These are phyloP conservation scores for Dittrichia graveolens DNA, from an alignment of 129 eudicot species.

Conservation along the genomic window DNA sequence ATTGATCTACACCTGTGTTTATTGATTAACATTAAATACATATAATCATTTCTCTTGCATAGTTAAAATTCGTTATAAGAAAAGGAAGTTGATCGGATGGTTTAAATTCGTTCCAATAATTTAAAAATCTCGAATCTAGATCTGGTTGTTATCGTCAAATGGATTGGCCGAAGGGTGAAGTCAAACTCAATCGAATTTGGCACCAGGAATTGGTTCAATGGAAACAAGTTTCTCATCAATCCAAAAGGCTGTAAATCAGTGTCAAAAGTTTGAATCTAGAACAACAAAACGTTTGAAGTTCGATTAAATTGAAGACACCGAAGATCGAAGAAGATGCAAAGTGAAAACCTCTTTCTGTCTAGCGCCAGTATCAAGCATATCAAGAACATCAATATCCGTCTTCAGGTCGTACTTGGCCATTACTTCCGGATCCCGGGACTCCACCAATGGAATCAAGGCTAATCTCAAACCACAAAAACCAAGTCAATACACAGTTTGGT, in stretches of 20 bases:
- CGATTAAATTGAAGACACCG: not conserved
- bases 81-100: not conserved
- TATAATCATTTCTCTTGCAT: not conserved
- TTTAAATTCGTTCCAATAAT: not conserved
- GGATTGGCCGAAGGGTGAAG: not conserved
- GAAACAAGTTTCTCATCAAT: constrained; percentile 7
- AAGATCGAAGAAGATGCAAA: not conserved
- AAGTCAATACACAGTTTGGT: not conserved
- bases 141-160: not conserved
- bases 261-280: not conserved
- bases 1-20: not conserved
- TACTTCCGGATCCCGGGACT: constrained; percentile 66
- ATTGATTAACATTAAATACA: not conserved
- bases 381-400: constrained; percentile 62
- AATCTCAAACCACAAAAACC: constrained; percentile 7
- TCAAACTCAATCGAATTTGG: not conserved
- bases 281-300: not conserved
- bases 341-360: constrained; percentile 62
- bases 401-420: constrained; percentile 61
- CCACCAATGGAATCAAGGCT: constrained; percentile 72
- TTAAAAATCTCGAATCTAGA: not conserved
- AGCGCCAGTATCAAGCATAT: constrained; percentile 65
- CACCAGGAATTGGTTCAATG: not conserved
- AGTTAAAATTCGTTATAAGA: not conserved
- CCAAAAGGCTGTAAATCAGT: constrained; percentile 6